These are phyloP conservation scores for Apiospora kogelbergensis DNA, from an alignment of 2,329 filamentous ascomycete species.

Conservation along the genomic window DNA sequence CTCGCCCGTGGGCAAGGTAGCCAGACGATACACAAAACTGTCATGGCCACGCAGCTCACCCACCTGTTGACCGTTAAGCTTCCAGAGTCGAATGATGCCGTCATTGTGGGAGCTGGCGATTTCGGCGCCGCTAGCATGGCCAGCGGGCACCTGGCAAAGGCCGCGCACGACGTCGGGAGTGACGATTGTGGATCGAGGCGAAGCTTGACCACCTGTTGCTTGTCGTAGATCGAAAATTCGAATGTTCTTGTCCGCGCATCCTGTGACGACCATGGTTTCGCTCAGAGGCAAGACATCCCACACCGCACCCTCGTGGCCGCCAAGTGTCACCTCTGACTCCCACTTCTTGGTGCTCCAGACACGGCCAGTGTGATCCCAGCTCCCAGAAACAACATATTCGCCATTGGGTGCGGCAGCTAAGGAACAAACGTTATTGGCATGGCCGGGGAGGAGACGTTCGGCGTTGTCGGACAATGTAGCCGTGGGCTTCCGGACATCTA, in stretches of 20 bases:
- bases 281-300: constrained; percentile 91
- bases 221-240: constrained; percentile 75
- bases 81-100: constrained; percentile 85
- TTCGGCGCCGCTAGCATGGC: constrained; percentile 80
- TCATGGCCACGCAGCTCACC: constrained; percentile 84
- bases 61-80: constrained; percentile 72
- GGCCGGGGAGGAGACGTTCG: constrained; percentile 82
- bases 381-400: constrained; percentile 79
- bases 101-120: constrained; percentile 96
- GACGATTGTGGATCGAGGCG: constrained; percentile 54
- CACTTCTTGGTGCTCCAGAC: constrained; percentile 86
- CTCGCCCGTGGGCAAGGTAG: constrained; percentile 77
- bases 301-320: constrained; percentile 74
- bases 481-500: constrained; percentile 79
- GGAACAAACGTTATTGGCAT: constrained; percentile 84
- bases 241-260: constrained; percentile 86
- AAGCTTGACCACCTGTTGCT: constrained; percentile 53
- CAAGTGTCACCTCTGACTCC: constrained; percentile 71
- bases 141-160: constrained; percentile 75
- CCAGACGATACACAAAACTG: constrained; percentile 89
- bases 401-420: constrained; percentile 75
- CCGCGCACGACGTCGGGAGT: constrained; percentile 84
- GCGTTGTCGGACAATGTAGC: constrained; percentile 71
- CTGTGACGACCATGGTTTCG: constrained; percentile 80
- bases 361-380: constrained; percentile 88